These are phyloP conservation scores for Psilocybe mexicana DNA, from an alignment of 1,284 basidiomycete genomes.

Conservation along the genomic window DNA sequence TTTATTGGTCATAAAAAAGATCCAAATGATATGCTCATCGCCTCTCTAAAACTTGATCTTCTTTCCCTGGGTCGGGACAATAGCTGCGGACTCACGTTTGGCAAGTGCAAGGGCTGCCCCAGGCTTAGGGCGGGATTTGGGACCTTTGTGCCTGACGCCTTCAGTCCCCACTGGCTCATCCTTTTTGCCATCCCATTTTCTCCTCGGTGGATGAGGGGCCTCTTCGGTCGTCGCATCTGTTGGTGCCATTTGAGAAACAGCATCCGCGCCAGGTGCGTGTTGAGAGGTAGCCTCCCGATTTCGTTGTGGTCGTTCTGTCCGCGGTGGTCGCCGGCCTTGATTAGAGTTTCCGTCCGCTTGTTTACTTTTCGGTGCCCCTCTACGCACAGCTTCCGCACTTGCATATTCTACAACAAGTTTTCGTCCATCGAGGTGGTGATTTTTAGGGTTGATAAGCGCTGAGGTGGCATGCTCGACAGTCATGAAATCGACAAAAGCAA, in stretches of 20 bases:
- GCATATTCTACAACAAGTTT: constrained; percentile 89
- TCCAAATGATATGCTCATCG: background rate
- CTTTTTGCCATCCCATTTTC: constrained; percentile 1
- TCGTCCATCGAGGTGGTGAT: constrained; percentile 83
- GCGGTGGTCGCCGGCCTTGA: constrained; percentile 12
- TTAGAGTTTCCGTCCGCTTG: constrained; percentile 24
- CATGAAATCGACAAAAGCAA: constrained; percentile 94
- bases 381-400: constrained; percentile 79
- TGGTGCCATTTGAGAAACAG: background rate
- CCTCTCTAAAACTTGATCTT: constrained; percentile 74
- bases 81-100: constrained; percentile 82
- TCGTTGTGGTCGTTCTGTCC: constrained; percentile 10
- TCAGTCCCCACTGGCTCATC: constrained; percentile 7
- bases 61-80: constrained; percentile 77
- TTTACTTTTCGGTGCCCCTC: constrained; percentile 50
- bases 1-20: background rate
- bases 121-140: constrained; percentile 66
- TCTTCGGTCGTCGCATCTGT: background rate
- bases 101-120: constrained; percentile 91
- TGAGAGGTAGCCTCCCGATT: background rate
- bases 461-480: constrained; percentile 78
- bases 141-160: constrained; percentile 30
- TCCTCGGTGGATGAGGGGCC: constrained; percentile 2
- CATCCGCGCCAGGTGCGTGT: constrained; percentile 2
- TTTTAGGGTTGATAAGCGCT: constrained; percentile 81